Conservation (phyloP, 75 land plant species). For the Cupressus sempervirens region DNA sequence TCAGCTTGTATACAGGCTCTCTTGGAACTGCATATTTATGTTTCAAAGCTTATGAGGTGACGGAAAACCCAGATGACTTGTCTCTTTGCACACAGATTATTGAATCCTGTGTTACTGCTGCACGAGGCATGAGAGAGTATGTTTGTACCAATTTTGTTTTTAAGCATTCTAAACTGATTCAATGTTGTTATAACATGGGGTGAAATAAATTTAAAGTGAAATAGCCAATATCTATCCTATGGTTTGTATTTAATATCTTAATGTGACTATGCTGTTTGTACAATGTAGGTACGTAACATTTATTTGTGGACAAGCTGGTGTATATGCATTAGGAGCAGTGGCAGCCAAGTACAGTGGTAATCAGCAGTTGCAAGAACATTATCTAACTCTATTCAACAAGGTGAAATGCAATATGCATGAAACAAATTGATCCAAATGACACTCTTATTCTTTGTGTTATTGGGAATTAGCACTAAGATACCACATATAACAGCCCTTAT, state of each 20-base stretch:
- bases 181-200: not conserved
- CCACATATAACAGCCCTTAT: not conserved
- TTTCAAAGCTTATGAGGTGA: conserved; percentile 47
- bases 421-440: not conserved
- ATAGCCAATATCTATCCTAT: not conserved
- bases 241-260: not conserved
- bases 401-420: conserved; percentile 22
- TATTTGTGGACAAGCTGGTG: conserved; percentile 84
- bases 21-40: conserved; percentile 80
- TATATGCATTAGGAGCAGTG: conserved; percentile 83
- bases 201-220: not conserved
- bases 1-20: conserved; percentile 58
- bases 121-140: conserved; percentile 38
- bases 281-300: conserved; percentile 83
- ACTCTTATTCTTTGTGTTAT: not conserved
- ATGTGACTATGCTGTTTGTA: not conserved
- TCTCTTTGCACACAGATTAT: conserved; percentile 53
- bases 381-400: conserved; percentile 58
- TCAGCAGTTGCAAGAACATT: conserved; percentile 33
- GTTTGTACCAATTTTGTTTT: not conserved
- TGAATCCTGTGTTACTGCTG: conserved; percentile 54
- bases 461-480: not conserved
- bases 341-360: conserved; percentile 58
- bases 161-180: not conserved
- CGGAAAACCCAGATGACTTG: conserved; percentile 48